Base-by-base conservation (phyloP, 257 asterid genomes). In the Nicotiana undulata region DNA sequence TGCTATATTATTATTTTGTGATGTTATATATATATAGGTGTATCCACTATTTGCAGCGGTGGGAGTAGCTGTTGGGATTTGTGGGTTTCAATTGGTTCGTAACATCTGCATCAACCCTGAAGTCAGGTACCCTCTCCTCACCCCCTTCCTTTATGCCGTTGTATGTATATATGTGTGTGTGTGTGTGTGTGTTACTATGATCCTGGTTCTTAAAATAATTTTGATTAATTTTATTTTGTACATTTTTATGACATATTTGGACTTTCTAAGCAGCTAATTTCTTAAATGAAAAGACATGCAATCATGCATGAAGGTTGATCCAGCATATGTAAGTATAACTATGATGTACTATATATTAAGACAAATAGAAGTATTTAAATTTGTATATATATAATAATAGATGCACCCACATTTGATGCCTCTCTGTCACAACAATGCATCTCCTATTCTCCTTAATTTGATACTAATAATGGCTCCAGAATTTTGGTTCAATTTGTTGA, bases 81-180 rank as follows among this genome's bases (percentile, higher is more conserved):
- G 97, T 81, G 97, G 94, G 12, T 88, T 91, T 92, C 97, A 94
- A 65, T 87, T 93, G 93, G 79, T 95, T 72, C 97, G 97, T 52
- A 95, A 93, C 86, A 92, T 95, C 60, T 67, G 85, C 55, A 83
- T 65, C 67, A 95, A 95, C 77, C 98, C 98, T 65, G 97, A 95
- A 93, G 98, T 95, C 90, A 89, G 99, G 99, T 94, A 89, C 13
- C 77, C 32, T 29, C 32, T 29, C 32, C 32, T 5, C 58, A 11
- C 16, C 5, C 37, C 53, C 56, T 37, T 56, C 5, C 20, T 40
- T 37, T 40, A 11, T 18, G 29, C 53, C 17, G 16, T 18, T 65
- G 28, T 15, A 1, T 65, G 31, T 28, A 28, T 28, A 1, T 29
- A 8, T 29, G 3, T 31, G 31, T 29, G 1, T 66, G 17, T 29